phyloP scores from a whole-genome alignment of 768 basidiomycete genomes.

The Gyrodon lividus region DNA sequence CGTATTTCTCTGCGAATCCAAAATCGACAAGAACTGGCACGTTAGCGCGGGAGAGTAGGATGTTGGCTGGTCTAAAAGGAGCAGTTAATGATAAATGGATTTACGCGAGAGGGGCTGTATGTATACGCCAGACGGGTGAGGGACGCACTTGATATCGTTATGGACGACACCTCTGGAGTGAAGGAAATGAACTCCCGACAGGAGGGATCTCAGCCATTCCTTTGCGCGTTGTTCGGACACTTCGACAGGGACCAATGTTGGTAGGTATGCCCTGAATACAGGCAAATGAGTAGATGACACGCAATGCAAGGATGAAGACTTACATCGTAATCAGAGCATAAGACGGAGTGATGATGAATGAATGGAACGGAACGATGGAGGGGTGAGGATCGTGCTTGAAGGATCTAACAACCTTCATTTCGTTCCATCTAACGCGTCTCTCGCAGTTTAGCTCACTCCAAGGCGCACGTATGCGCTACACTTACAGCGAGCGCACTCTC shows the following conservation, averaged over 20 bases:
- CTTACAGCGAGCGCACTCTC: slow-evolving; percentile 83
- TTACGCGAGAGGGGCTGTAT: background rate
- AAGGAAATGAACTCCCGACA: slow-evolving; percentile 81
- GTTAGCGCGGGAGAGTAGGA: slow-evolving; percentile 75
- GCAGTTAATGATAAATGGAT: background rate
- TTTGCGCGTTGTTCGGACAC: slow-evolving; percentile 77
- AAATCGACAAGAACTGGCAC: slow-evolving; percentile 93
- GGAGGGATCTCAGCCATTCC: slow-evolving; percentile 78
- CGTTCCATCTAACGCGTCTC: slow-evolving; percentile 73
- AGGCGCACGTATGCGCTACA: slow-evolving; percentile 9
- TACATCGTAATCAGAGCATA: slow-evolving; percentile 93
- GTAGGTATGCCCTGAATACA: slow-evolving; percentile 73
- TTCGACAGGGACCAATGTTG: slow-evolving; percentile 84
- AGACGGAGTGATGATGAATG: slow-evolving; percentile 89
- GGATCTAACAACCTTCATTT: slow-evolving; percentile 92
- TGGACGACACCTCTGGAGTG: slow-evolving; percentile 84
- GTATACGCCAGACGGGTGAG: background rate
- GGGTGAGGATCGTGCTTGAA: slow-evolving; percentile 87
- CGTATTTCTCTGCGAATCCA: slow-evolving; percentile 91
- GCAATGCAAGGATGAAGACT: slow-evolving; percentile 30
- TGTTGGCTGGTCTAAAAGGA: slow-evolving; percentile 78
- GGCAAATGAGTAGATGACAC: slow-evolving; percentile 9
- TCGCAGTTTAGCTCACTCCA: background rate
- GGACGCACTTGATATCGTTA: slow-evolving; percentile 87
- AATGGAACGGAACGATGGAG: slow-evolving; percentile 88